Percentiles rank a stretch among this genome's conserved stretches.
These are phyloP conservation scores for Tetrapyrgos nigripes DNA, from an alignment of 1,284 basidiomycete species.

Conservation along the genomic window DNA sequence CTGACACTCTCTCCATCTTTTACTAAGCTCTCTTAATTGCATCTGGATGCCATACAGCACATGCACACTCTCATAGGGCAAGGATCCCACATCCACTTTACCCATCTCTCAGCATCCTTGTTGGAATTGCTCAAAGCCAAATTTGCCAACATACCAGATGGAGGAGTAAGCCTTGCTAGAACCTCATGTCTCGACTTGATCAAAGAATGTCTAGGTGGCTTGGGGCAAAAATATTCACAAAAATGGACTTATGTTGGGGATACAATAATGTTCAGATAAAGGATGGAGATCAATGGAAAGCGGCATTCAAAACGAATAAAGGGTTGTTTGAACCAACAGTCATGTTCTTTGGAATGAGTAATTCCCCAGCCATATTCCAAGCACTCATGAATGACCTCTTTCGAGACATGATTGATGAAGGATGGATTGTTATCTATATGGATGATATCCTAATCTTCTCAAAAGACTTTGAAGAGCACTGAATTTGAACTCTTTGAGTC, in stretches of 20 bases:
- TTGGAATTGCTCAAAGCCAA: constrained; percentile 59
- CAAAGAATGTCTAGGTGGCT: constrained; percentile 45
- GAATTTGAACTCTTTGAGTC: constrained; percentile 30
- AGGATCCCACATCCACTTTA: constrained; percentile 77
- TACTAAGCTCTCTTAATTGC: neutral
- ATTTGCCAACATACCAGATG: constrained; percentile 36
- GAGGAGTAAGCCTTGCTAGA: constrained; percentile 50
- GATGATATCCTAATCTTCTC: constrained; percentile 35
- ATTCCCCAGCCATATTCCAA: too few species aligned
- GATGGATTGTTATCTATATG: too few species aligned
- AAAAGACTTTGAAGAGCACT: constrained; percentile 21
- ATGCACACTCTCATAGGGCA: constrained; percentile 83
- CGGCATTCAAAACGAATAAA: constrained; percentile 18
- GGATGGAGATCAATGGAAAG: constrained; percentile 32
- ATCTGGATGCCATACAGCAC: constrained; percentile 54
- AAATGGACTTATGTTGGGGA: constrained; percentile 33
- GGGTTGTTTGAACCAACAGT: constrained; percentile 31
- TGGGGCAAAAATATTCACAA: constrained; percentile 51
- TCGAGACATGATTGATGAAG: constrained; percentile 14
- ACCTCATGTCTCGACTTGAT: constrained; percentile 71
- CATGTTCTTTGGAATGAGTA: constrained; percentile 42
- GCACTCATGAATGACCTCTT: too few species aligned
- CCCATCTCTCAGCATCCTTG: constrained; percentile 80
- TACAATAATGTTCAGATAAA: constrained; percentile 32
- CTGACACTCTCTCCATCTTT: too few species aligned